Evolutionary conservation across 2,329 filamentous ascomycete species (phyloP).

Genomic region (Davidsoniella neocaledoniae): DNA sequence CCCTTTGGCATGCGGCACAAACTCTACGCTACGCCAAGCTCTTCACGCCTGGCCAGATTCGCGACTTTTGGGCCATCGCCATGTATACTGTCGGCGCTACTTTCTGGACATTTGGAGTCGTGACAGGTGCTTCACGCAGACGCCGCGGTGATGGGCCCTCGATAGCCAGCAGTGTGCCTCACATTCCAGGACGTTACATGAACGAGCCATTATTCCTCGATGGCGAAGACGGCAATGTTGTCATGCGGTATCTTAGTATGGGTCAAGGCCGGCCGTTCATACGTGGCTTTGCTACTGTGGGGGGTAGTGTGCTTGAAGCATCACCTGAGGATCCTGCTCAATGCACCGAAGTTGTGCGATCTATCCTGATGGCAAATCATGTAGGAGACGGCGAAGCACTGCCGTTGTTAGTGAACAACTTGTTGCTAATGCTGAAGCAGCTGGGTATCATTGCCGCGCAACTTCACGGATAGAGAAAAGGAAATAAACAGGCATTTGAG

Average conservation of each 20-base stretch:
- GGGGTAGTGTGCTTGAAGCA: conserved; percentile 19
- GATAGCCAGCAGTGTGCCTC: conserved; percentile 13
- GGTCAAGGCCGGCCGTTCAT: conserved; percentile 38
- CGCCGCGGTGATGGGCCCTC: conserved; percentile 15
- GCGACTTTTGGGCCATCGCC: conserved; percentile 50
- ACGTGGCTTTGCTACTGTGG: conserved; percentile 17
- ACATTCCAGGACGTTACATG: conserved; percentile 18
- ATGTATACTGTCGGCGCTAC: conserved; percentile 52
- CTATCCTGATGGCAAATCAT: conserved; percentile 39
- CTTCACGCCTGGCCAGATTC: conserved; percentile 36
- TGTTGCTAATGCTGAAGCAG: conserved; percentile 46
- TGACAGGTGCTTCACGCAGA: conserved; percentile 21
- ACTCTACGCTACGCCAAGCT: conserved; percentile 41
- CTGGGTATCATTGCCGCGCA: conserved; percentile 31
- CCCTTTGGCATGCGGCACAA: conserved; percentile 53
- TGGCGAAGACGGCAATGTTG: conserved; percentile 31
- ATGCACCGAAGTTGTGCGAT: conserved; percentile 41
- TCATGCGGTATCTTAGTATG: conserved; percentile 39
- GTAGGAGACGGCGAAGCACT: conserved; percentile 24
- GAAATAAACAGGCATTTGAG: neutral
- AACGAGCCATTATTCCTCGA: conserved; percentile 36
- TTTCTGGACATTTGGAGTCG: conserved; percentile 53
- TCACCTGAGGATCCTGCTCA: conserved; percentile 37
- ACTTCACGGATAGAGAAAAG: neutral
- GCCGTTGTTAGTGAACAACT: conserved; percentile 50